Percentiles rank a stretch among this genome's conserved stretches.
These are phyloP conservation scores for Cladosporium colombiae DNA, from an alignment of 2,329 filamentous ascomycete genomes.

Conservation along the genomic window DNA sequence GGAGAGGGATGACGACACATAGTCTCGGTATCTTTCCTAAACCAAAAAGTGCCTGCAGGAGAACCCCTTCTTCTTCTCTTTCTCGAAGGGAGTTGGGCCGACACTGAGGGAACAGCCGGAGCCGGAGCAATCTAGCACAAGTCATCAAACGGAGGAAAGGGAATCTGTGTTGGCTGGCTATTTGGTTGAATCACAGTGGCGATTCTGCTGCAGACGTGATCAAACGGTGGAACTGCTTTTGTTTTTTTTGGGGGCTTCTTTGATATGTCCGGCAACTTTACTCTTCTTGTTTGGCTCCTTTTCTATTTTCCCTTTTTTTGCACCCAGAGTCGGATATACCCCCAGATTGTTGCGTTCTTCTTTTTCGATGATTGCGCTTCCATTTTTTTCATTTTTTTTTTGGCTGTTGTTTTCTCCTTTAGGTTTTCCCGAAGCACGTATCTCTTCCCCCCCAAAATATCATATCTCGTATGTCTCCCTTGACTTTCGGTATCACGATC, in stretches of 20 bases:
- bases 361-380: not conserved
- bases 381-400: not conserved
- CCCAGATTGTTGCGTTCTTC: slow-evolving; percentile 16
- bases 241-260: not conserved
- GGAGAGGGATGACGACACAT: not conserved
- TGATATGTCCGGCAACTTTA: not conserved
- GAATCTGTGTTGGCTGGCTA: not conserved
- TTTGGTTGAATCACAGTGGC: not conserved
- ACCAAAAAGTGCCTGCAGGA: not conserved
- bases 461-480: not conserved
- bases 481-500: not conserved
- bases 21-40: not conserved
- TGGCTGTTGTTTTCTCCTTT: not conserved
- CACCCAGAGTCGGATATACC: slow-evolving; percentile 17
- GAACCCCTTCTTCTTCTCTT: not conserved
- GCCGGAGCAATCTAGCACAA: slow-evolving; percentile 13
- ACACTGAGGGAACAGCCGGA: not conserved
- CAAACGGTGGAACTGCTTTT: not conserved
- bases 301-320: not conserved
- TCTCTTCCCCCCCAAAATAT: not conserved
- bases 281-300: not conserved
- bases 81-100: not conserved
- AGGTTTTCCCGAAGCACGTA: not conserved
- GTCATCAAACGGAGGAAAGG: not conserved
- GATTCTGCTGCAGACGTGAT: not conserved